Base-by-base conservation (phyloP, 2,329 filamentous ascomycete genomes). In the Fusarium denticulatum region DNA sequence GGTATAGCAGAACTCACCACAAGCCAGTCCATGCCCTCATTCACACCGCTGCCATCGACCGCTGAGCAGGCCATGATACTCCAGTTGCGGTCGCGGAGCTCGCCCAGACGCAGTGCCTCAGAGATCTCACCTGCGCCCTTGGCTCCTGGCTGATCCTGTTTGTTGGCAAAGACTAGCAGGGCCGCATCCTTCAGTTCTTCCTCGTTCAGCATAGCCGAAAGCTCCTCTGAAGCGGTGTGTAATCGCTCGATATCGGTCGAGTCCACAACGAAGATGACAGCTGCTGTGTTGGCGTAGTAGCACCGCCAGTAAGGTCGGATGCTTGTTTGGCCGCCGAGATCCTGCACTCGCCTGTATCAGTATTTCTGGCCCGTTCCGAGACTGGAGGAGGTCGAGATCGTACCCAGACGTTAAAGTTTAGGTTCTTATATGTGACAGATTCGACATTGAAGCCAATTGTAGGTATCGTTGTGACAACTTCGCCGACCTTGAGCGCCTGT, bases 401-500 rank as follows among this genome's bases (percentile, higher is more conserved):
- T 92, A 94, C 93, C 96, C 96, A 99, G 80, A 99, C 96, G 81
- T 98, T 98, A 83, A 99, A 97, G 83, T 98, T 97, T 71, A 99
- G 89, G 82, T 98, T 98, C 83, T 96, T 96, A 88, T 99, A 99
- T 78, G 95, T 96, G 74, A 99, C 96, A 28, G 95, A 97, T 85
- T 99, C 96, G 79, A 99, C 96, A 83, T 99, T 99, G 88, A 99
- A 99, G 70, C 96, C 96, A 83, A 99, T 98, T 61, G 96, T 99
- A 26, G 96, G 96, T 88, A 98, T 98, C 79, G 96, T 99, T 71
- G 96, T 98, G 76, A 99, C 96, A 49, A 99, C 96, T 83, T 99
- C 96, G 81, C 96, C 96, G 81, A 99, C 97, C 94, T 98, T 37
- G 81, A 43, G 11, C 34, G 55, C 15, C n/a, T n/a, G 67, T 71